Percentiles rank a stretch among this genome's conserved stretches.
These are phyloP conservation scores for Brassica incana DNA, from an alignment of 345 rosid species.

Conservation along the genomic window DNA sequence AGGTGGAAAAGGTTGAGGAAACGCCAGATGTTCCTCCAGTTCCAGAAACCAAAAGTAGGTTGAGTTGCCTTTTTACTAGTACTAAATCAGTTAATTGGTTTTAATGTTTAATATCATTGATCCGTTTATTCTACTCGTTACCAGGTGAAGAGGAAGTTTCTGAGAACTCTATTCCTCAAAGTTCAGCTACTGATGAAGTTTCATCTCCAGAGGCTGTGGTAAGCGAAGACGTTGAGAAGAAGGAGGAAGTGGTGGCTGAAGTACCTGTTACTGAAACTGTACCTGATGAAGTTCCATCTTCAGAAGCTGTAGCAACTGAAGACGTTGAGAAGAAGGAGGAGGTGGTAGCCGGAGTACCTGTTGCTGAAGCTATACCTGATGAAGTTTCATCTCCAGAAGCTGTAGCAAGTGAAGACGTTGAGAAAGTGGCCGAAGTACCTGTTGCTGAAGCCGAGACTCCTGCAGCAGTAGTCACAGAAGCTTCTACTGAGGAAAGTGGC, in stretches of 20 bases:
- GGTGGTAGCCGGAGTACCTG: constrained; percentile 45
- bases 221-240: constrained; percentile 45
- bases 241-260: constrained; percentile 48
- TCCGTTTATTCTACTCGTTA: constrained; percentile 22
- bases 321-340: constrained; percentile 48
- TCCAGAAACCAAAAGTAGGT: constrained; percentile 45
- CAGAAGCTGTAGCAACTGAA: constrained; percentile 46
- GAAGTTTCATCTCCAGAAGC: constrained; percentile 39
- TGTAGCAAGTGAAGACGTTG: constrained; percentile 45
- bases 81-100: constrained; percentile 14
- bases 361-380: constrained; percentile 27
- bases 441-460: constrained; percentile 37
- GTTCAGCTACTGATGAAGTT: constrained; percentile 35
- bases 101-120: constrained; percentile 10
- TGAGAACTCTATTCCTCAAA: constrained; percentile 43
- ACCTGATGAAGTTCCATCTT: constrained; percentile 21
- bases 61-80: constrained; percentile 3
- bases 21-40: constrained; percentile 38
- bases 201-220: constrained; percentile 43
- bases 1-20: constrained; percentile 32
- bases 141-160: constrained; percentile 44
- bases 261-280: constrained; percentile 39
- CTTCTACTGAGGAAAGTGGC: constrained; percentile 43
- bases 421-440: constrained; percentile 47
- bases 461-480: constrained; percentile 35